Percentiles rank a stretch among this genome's conserved stretches.
Conservation (phyloP, 108 stramenopile species). For the Parmales sp. region DNA sequence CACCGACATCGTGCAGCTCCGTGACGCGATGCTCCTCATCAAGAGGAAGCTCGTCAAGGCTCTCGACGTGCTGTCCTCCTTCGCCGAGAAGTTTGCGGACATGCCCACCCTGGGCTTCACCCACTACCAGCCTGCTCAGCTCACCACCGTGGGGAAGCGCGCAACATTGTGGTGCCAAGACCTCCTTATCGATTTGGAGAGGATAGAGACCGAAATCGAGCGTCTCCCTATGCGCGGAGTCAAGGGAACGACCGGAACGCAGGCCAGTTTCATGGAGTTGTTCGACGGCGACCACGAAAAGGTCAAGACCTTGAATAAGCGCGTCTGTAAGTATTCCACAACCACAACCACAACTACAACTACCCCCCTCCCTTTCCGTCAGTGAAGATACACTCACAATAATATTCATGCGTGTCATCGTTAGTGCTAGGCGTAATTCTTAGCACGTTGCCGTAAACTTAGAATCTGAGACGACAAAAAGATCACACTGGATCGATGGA, state of each 20-base stretch:
- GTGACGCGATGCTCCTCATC: slow-evolving; percentile 68
- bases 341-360: no score
- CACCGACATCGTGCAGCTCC: slow-evolving; percentile 86
- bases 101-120: slow-evolving; percentile 94
- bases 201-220: slow-evolving; percentile 78
- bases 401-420: no score
- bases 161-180: slow-evolving; percentile 96
- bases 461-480: no score
- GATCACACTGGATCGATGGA: no score
- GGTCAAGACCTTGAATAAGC: slow-evolving; percentile 70
- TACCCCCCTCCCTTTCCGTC: no score
- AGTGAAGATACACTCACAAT: no score
- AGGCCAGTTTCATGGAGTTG: slow-evolving; percentile 92
- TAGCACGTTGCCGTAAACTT: no score
- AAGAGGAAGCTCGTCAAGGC: slow-evolving; percentile 81
- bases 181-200: slow-evolving; percentile 72
- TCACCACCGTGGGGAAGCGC: slow-evolving; percentile 95
- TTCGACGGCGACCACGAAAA: slow-evolving; percentile 98
- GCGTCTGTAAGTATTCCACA: slow-evolving; percentile 80
- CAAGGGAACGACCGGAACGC: slow-evolving; percentile 97
- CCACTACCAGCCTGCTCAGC: slow-evolving; percentile 95
- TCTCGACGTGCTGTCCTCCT: slow-evolving; percentile 54
- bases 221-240: slow-evolving; percentile 91
- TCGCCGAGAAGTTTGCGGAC: slow-evolving; percentile 72
- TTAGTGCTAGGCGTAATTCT: no score